These are phyloP conservation scores for Pseudomicrostroma phylloplanum DNA, from an alignment of 1,284 basidiomycete species.

Conservation along the genomic window DNA sequence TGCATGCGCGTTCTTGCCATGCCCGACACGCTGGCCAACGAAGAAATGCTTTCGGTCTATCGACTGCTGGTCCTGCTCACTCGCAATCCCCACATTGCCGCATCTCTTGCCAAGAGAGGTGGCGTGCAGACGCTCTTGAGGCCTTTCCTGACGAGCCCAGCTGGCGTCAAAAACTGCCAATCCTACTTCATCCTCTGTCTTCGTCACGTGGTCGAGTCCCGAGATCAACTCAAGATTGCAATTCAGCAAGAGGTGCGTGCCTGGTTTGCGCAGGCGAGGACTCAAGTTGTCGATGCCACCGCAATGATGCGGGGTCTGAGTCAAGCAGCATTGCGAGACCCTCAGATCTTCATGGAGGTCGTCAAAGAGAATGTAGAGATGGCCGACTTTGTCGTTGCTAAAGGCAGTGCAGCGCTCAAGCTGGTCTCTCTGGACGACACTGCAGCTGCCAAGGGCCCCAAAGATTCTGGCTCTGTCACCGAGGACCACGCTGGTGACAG, in stretches of 20 bases:
- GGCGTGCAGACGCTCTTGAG: conserved; percentile 34
- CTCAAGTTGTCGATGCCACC: conserved; percentile 2
- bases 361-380: conserved; percentile 35
- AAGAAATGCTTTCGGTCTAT: conserved; percentile 37
- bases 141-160: conserved; percentile 32
- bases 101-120: conserved; percentile 23
- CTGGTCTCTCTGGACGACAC: conserved; percentile 9
- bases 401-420: conserved; percentile 27
- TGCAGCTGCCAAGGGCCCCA: conserved; percentile 4
- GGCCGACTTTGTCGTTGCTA: conserved; percentile 29
- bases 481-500: conserved; percentile 10
- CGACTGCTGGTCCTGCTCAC: conserved; percentile 40
- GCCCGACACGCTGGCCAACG: conserved; percentile 21
- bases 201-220: conserved; percentile 82
- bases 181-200: conserved; percentile 79
- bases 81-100: conserved; percentile 25
- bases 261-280: conserved; percentile 49
- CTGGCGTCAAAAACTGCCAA: conserved; percentile 58
- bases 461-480: conserved; percentile 7
- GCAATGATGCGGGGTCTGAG: conserved; percentile 64
- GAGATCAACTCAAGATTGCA: conserved; percentile 61
- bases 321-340: conserved; percentile 75
- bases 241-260: conserved; percentile 70
- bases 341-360: conserved; percentile 68
- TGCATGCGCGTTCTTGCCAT: conserved; percentile 49